Base-by-base conservation (phyloP, 495 filamentous ascomycete species). In the Annulohypoxylon nitens region DNA sequence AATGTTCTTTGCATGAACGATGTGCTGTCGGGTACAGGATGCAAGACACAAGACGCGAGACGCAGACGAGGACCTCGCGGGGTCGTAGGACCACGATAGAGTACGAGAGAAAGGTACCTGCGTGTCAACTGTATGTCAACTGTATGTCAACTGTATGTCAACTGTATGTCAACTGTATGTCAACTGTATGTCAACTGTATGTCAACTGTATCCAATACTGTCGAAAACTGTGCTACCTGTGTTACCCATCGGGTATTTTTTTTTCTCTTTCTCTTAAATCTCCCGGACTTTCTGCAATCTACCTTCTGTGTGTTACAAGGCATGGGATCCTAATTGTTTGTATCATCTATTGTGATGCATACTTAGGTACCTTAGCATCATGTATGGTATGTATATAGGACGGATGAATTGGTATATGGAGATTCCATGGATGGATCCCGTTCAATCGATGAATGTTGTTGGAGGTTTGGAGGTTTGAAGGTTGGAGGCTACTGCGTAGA, bases 321-420 rank as follows among this genome's bases (percentile, higher is more conserved):
- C 59, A 54, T 70, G 64, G 50, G 64, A 34, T 53, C 58, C 39
- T 18, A 57, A 64, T 68, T 75, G 72, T 75, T 75, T 75, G 72
- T 64, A 64, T 60, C 50, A 36, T 67, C 37, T 12, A 39, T 39
- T 39, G 14, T 34, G 33, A 41, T 72, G 60, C 60, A 48, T 34
- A 59, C 47, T 37, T 47, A 10, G 59, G 25, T 53, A 26, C 30
- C 30, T 30, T 30, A 30, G 30, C 30, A 30, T 30, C 5, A 6
- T 18, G 54, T 61, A 30, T 65, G 43, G 12, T 39, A 16, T 48
- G 14, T 0, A 33, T 8, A 14, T 20, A 36, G 30, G 53, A 57
- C 2, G 3, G 55, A 61, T 6, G 30, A 30, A 23, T 23, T 23
- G 1, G 20, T 23, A 23, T 23, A 23, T 23, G 20, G 30, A 30